Conservation (phyloP, 164 flowering plant species). For the Magnolia officinalis region DNA sequence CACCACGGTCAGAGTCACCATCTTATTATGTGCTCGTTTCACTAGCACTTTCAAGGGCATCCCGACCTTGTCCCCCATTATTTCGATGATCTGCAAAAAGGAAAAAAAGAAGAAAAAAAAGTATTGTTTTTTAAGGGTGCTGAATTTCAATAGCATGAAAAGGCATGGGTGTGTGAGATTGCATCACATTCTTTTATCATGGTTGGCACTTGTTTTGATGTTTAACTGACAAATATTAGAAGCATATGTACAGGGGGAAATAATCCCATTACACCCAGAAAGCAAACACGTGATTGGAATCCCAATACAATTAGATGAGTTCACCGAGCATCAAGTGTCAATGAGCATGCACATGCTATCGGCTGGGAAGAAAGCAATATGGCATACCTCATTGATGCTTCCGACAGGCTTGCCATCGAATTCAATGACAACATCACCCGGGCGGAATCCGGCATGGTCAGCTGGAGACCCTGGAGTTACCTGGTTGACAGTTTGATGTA, state of each 20-base stretch:
- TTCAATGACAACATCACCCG: constrained; percentile 81
- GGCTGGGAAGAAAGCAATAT: not conserved
- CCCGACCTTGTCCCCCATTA: constrained; percentile 73
- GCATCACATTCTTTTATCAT: no score
- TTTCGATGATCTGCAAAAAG: constrained; percentile 52
- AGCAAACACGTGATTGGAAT: not conserved
- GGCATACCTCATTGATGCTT: constrained; percentile 69
- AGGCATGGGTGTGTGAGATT: no score
- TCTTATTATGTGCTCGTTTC: constrained; percentile 47
- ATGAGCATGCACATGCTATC: not conserved
- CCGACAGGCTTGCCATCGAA: constrained; percentile 70
- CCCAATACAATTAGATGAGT: not conserved
- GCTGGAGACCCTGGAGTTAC: constrained; percentile 91
- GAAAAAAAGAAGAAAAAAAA: not conserved
- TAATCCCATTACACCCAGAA: not conserved
- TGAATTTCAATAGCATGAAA: not conserved
- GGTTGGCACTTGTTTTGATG: no score
- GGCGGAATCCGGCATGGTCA: constrained; percentile 83
- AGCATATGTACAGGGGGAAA: not conserved
- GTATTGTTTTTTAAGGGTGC: not conserved
- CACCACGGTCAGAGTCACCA: constrained; percentile 51
- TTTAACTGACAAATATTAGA: not conserved
- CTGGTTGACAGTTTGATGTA: constrained; percentile 29
- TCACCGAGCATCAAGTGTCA: not conserved
- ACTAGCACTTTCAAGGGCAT: constrained; percentile 59